Evolutionary conservation across 2,329 filamentous ascomycete species (phyloP).

Genomic region (Talaromyces funiculosus): DNA sequence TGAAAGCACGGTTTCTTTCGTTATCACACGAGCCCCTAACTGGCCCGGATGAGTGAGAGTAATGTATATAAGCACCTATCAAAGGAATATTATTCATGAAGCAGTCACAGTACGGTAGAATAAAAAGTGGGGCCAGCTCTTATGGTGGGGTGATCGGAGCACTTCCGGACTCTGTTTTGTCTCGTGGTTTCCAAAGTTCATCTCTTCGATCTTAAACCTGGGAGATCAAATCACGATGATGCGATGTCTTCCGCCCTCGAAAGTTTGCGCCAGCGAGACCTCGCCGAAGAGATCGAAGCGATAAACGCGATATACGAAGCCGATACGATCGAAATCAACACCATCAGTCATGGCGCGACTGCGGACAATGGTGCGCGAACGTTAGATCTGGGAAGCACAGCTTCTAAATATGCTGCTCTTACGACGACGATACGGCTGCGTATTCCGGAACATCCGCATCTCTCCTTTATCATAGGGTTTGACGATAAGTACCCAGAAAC

Average conservation of each 20-base stretch:
- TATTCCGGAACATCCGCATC: conserved; percentile 54
- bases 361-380: conserved; percentile 19
- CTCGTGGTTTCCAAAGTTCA: not conserved
- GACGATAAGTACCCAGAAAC: conserved; percentile 67
- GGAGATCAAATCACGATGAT: not conserved
- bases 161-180: conserved; percentile 1
- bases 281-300: conserved; percentile 44
- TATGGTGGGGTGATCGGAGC: conserved; percentile 10
- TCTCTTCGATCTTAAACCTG: not conserved
- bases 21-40: conserved; percentile 22
- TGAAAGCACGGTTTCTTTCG: conserved; percentile 33
- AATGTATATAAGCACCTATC: not conserved
- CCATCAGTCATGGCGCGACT: conserved; percentile 16
- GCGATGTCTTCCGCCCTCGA: conserved; percentile 20
- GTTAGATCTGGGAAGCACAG: conserved; percentile 24
- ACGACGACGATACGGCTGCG: conserved; percentile 53
- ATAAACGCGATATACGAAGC: conserved; percentile 58
- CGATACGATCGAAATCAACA: conserved; percentile 51
- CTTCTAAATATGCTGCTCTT: conserved; percentile 14
- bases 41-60: conserved; percentile 9
- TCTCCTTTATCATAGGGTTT: conserved; percentile 57
- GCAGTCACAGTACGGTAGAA: not conserved
- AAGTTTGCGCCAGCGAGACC: conserved; percentile 31
- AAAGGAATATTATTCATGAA: not conserved
- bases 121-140: not conserved